Evolutionary conservation across 1,139 yeast species (phyloP).

Genomic region (Geotrichum phurueaensis): DNA sequence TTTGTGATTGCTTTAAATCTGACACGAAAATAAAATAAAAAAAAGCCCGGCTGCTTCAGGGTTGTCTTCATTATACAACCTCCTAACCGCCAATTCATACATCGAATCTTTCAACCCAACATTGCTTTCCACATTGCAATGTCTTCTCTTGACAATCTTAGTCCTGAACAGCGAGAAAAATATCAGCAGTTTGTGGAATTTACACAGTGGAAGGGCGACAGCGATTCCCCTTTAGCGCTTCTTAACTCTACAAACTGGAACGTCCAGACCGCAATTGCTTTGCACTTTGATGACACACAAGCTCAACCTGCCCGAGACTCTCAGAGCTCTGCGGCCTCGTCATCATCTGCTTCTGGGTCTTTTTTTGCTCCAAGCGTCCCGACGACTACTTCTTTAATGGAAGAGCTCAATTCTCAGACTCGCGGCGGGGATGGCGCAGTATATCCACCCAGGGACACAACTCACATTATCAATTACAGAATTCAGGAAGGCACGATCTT

Average conservation of each 20-base stretch:
- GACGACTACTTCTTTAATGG: slow-evolving; percentile 28
- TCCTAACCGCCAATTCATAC: neutral
- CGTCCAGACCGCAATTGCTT: slow-evolving; percentile 31
- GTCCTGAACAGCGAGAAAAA: slow-evolving; percentile 21
- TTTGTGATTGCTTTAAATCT: neutral
- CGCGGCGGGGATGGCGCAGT: slow-evolving; percentile 17
- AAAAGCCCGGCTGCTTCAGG: neutral
- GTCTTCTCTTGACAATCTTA: slow-evolving; percentile 18
- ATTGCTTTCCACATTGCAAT: slow-evolving; percentile 1
- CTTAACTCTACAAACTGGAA: slow-evolving; percentile 30
- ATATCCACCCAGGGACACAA: slow-evolving; percentile 21
- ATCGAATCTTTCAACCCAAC: neutral
- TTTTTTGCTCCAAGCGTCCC: slow-evolving; percentile 2
- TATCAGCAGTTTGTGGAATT: slow-evolving; percentile 29
- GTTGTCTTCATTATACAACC: neutral
- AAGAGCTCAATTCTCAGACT: slow-evolving; percentile 26
- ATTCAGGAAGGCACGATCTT: slow-evolving; percentile 22
- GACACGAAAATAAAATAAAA: neutral
- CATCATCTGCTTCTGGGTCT: slow-evolving; percentile 12
- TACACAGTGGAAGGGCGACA: slow-evolving; percentile 29
- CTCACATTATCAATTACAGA: slow-evolving; percentile 20
- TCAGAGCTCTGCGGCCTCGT: neutral
- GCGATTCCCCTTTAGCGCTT: slow-evolving; percentile 25
- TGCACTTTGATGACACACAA: slow-evolving; percentile 28
- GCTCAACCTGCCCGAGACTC: slow-evolving; percentile 14